Base-by-base conservation (phyloP, 2,329 filamentous ascomycete species). In the Trichoderma oligosporum region DNA sequence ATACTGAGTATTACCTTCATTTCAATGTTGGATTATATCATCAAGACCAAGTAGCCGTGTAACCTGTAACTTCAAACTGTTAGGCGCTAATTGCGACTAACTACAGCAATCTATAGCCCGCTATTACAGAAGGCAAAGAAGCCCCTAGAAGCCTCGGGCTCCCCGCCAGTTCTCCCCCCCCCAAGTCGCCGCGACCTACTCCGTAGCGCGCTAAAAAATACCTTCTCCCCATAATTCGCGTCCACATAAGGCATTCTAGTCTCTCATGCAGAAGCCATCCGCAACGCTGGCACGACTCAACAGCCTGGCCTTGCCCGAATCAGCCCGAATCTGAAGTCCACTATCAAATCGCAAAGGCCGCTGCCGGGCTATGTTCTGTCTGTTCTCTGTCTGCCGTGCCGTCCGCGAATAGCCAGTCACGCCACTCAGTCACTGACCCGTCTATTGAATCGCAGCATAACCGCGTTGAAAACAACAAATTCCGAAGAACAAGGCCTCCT, bases 151-250 rank as follows among this genome's bases (percentile, higher is more conserved):
- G n/a, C 48, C 42, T 20, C 18, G 9, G 18, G n/a, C 45, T 31
- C 31, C 41, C 49, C 39, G 38, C 39, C 49, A 12, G 52, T 46
- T 46, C 51, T 33, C 41, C 52, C 27, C 27, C 35, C 35, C 35
- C 6, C 35, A 7, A 38, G 35, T 31, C 9, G 4, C 33, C 53
- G 33, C 18, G 20, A 41, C 27, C 14, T 14, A 25, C 25, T 24
- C n/a, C n/a, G n/a, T n/a, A n/a, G n/a, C n/a, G 54, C 27, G 24
- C 41, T 18, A 39, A 41, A 27, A 33, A 38, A 29, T 27, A 9
- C 45, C 12, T n/a, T 7, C 18, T 24, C 53, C 35, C 56, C 57
- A 59, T 59, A 56, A 29, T 56, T 59, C 49, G 44, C 57, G 14
- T 35, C 57, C 42, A 42, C n/a, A 57, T 29, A 47, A 22, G 36